A percentile compares a stretch with the other conserved stretches of the same genome.
These are phyloP conservation scores for Clavulina sp. DNA, from an alignment of 768 basidiomycete genomes.

Conservation along the genomic window DNA sequence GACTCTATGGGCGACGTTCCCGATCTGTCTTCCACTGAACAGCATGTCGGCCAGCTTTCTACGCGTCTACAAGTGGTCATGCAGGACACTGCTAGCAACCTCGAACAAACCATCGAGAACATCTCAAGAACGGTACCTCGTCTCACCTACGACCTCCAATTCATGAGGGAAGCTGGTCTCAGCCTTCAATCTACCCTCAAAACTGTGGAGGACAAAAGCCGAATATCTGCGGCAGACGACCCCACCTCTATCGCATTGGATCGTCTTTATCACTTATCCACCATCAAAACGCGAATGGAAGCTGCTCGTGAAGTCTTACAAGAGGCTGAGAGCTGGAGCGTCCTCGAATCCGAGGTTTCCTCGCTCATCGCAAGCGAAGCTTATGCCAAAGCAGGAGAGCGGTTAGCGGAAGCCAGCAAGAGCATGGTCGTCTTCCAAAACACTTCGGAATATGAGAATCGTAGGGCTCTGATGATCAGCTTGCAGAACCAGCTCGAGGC, in stretches of 20 bases:
- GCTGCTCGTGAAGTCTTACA: conserved; percentile 72
- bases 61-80: conserved; percentile 71
- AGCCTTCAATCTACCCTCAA: conserved; percentile 52
- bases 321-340: conserved; percentile 95
- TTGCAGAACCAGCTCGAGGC: conserved; percentile 94
- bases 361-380: conserved; percentile 47
- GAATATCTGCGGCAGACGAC: conserved; percentile 14
- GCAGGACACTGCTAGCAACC: conserved; percentile 70
- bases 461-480: conserved; percentile 71
- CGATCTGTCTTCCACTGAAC: conserved; percentile 45
- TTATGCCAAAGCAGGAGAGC: conserved; percentile 80
- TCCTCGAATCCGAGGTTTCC: conserved; percentile 82
- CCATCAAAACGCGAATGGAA: conserved; percentile 74
- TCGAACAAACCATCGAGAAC: conserved; percentile 83
- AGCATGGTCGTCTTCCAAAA: conserved; percentile 89
- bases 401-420: conserved; percentile 74
- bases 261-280: conserved; percentile 63
- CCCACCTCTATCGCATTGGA: conserved; percentile 50
- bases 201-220: conserved; percentile 39
- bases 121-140: conserved; percentile 83
- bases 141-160: conserved; percentile 88
- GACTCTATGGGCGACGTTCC: conserved; percentile 18
- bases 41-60: conserved; percentile 55
- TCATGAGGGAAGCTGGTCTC: conserved; percentile 84
- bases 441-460: conserved; percentile 75